Conservation (phyloP, 78 protist species). For the Dictyostelium capitatum region DNA sequence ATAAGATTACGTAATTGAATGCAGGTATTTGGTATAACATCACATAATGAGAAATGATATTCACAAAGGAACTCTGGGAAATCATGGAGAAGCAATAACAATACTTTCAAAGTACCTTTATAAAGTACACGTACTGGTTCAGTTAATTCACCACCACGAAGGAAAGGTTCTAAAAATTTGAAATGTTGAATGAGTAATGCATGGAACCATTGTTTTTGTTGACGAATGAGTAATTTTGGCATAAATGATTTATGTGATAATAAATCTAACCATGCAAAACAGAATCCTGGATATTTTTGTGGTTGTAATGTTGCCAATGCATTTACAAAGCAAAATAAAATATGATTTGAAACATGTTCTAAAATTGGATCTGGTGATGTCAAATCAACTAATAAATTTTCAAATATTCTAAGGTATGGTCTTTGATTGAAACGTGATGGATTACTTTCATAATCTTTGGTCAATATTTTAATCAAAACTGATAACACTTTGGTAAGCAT, state of each 20-base stretch:
- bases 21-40: constrained; percentile 96
- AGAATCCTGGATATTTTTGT: constrained; percentile 94
- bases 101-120: constrained; percentile 90
- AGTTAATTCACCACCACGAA: constrained; percentile 86
- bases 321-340: constrained; percentile 85
- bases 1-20: constrained; percentile 97
- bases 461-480: constrained; percentile 59
- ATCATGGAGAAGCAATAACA: constrained; percentile 98
- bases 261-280: constrained; percentile 98
- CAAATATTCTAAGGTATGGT: constrained; percentile 91
- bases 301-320: constrained; percentile 92
- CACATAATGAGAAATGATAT: constrained; percentile 95
- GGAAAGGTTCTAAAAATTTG: constrained; percentile 93
- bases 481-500: constrained; percentile 76
- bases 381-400: constrained; percentile 86
- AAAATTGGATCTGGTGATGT: constrained; percentile 73
- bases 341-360: constrained; percentile 75
- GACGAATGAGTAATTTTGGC: constrained; percentile 90
- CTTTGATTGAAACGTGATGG: constrained; percentile 91
- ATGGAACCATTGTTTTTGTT: constrained; percentile 91
- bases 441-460: constrained; percentile 77
- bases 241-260: constrained; percentile 95
- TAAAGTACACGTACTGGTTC: constrained; percentile 93
- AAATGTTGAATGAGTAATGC: constrained; percentile 91
- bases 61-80: constrained; percentile 99